Conservation (phyloP, 768 basidiomycete species). For the Trametes cubensis region DNA sequence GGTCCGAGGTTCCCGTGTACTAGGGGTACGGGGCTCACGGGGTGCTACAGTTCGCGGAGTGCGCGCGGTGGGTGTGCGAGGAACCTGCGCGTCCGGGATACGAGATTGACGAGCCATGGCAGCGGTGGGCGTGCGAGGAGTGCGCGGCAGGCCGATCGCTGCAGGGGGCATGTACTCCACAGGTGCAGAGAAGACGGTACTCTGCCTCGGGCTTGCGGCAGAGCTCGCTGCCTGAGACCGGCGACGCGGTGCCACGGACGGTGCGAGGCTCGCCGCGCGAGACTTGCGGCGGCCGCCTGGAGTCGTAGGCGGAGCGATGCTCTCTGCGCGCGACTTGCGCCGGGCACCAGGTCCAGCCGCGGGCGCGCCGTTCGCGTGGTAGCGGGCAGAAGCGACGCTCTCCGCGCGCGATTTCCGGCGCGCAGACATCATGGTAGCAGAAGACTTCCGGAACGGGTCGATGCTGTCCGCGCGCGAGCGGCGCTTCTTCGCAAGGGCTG, state of each 20-base stretch:
- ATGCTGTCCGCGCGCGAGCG: conserved; percentile 23
- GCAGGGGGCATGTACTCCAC: background rate
- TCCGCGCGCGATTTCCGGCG: conserved; percentile 8
- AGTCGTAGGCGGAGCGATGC: background rate
- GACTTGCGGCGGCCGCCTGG: conserved; percentile 3
- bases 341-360: too few species aligned
- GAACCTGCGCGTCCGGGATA: background rate
- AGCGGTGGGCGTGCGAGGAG: conserved; percentile 19
- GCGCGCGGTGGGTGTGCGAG: background rate
- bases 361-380: too few species aligned
- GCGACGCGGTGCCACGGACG: conserved; percentile 7
- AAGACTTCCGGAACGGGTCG: conserved; percentile 22
- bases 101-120: conserved; percentile 12
- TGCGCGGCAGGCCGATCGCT: conserved; percentile 11
- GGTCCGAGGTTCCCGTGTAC: background rate
- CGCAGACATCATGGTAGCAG: background rate
- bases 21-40: conserved; percentile 10
- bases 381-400: conserved; percentile 2
- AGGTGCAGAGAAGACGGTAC: conserved; percentile 6
- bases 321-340: background rate
- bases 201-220: background rate
- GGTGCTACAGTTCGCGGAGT: background rate
- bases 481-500: conserved; percentile 15
- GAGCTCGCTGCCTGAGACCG: conserved; percentile 2
- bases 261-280: conserved; percentile 11